These are phyloP conservation scores for Cucurbita pepo DNA, from an alignment of 306 rosid species.

Conservation along the genomic window DNA sequence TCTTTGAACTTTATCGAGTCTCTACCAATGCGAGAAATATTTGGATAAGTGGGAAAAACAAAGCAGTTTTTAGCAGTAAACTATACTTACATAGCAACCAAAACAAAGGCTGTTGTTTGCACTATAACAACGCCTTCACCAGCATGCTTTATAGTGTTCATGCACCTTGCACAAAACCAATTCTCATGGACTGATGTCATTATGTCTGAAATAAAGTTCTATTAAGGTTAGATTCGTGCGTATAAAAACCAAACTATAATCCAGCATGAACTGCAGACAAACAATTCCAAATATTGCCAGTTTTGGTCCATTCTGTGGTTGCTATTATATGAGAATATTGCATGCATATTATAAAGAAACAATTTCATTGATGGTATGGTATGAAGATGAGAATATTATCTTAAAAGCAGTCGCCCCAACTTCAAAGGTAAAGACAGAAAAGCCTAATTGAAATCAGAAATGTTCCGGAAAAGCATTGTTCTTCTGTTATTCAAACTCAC, in stretches of 20 bases:
- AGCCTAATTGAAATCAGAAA: neutral
- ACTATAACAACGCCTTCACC: constrained; percentile 86
- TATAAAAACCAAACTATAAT: neutral
- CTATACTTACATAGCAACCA: constrained; percentile 67
- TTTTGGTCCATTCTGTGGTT: neutral
- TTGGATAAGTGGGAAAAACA: neutral
- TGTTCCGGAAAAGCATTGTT: neutral
- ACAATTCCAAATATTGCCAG: neutral
- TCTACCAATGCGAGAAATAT: neutral
- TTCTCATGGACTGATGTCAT: constrained; percentile 80
- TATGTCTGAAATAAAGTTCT: constrained; percentile 48
- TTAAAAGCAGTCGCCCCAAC: neutral
- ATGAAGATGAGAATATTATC: neutral
- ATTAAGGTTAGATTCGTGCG: neutral
- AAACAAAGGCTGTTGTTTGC: constrained; percentile 66
- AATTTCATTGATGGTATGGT: no score
- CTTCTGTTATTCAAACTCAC: neutral
- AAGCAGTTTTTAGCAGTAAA: neutral
- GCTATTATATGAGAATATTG: neutral
- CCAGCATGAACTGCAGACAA: neutral
- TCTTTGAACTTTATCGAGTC: neutral
- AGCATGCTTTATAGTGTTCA: constrained; percentile 76
- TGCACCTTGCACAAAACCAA: constrained; percentile 88
- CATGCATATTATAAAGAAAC: no score
- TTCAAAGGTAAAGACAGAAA: constrained; percentile 2